Conservation (phyloP, 257 asterid genomes). For the Euphrasia confusa region DNA sequence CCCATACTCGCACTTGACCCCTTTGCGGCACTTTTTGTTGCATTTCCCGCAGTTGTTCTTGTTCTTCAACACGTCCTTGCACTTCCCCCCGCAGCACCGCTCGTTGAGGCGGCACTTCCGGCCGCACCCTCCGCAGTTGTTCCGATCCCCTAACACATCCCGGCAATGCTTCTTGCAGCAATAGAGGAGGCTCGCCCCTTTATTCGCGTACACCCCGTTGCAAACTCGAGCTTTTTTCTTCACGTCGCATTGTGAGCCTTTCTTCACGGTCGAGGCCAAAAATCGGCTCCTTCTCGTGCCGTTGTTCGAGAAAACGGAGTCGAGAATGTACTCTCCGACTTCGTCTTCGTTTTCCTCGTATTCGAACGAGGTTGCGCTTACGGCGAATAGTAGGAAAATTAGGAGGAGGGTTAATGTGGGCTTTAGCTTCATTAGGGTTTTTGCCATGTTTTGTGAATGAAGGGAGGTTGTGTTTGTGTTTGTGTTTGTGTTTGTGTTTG, state of each 20-base stretch:
- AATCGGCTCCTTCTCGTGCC: slow-evolving; percentile 27
- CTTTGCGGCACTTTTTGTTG: slow-evolving; percentile 28
- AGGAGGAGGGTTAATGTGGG: slow-evolving; percentile 31
- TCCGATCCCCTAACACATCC: slow-evolving; percentile 45
- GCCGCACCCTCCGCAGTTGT: slow-evolving; percentile 54
- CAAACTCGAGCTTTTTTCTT: slow-evolving; percentile 26
- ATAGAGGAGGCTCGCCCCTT: slow-evolving; percentile 37
- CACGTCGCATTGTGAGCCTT: slow-evolving; percentile 32
- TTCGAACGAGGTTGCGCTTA: slow-evolving; percentile 14
- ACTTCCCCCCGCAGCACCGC: slow-evolving; percentile 52
- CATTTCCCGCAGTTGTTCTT: slow-evolving; percentile 47
- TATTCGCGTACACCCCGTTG: slow-evolving; percentile 46
- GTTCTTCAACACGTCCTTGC: slow-evolving; percentile 28
- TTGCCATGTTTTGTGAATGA: slow-evolving; percentile 33
- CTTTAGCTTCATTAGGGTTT: slow-evolving; percentile 30
- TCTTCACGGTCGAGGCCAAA: slow-evolving; percentile 19
- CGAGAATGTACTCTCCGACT: slow-evolving; percentile 27
- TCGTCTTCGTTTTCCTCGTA: slow-evolving; percentile 29
- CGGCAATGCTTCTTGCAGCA: slow-evolving; percentile 68
- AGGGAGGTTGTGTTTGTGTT: slow-evolving; percentile 8
- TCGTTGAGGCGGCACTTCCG: slow-evolving; percentile 37
- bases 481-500: too few species aligned
- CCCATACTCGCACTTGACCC: slow-evolving; percentile 39
- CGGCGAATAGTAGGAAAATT: slow-evolving; percentile 17
- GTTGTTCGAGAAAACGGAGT: slow-evolving; percentile 13